Base-by-base conservation (phyloP, 805 yeast genomes). In the Wickerhamiella parazyma region DNA sequence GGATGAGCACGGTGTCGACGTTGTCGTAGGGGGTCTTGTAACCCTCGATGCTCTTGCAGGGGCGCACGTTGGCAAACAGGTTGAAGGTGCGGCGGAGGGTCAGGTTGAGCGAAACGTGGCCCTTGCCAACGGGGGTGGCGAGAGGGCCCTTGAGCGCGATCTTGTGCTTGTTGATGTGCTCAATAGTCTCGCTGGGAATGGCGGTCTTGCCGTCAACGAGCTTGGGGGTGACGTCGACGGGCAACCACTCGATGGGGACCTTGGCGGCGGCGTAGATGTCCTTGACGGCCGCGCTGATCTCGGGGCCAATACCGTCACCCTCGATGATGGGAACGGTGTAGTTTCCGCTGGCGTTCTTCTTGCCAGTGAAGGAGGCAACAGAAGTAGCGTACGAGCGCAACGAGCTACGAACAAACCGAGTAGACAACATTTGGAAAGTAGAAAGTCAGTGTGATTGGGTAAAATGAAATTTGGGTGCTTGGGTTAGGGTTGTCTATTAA, bases 91-190 rank as follows among this genome's bases (percentile, higher is more conserved):
- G 84, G 74, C 99, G 85, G 66, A 91, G 73, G 29, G 99, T 89
- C 72, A 91, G 73, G 75, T 91, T 91, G 75, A 91, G 76, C 37
- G 97, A 87, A 60, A 85, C 85, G 72, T 91, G 97, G 62, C 98
- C 98, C 70, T 89, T 89, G 58, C 96, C 98, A 51, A 89, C 87
- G 46, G 99, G 99, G 33, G 99, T 91, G 45, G 96, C 97, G 59
- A 91, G 71, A 24, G 97, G 97, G 55, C 99, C 99, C 71, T 91
- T 91, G 61, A 91, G 75, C 44, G 97, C 99, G 50, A 91, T 89
- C 68, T 79, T 73, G 72, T 89, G 84, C 67, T 75, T 80, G 73
- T 85, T 84, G 68, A 91, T 87, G 37, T 93, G 82, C 56, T 82
- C 86, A 50, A 91, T 84, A 47, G 97, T 96, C 35, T 77, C 79